These are phyloP conservation scores for Sphenostylis stenocarpa DNA, from an alignment of 306 rosid genomes.

Conservation along the genomic window DNA sequence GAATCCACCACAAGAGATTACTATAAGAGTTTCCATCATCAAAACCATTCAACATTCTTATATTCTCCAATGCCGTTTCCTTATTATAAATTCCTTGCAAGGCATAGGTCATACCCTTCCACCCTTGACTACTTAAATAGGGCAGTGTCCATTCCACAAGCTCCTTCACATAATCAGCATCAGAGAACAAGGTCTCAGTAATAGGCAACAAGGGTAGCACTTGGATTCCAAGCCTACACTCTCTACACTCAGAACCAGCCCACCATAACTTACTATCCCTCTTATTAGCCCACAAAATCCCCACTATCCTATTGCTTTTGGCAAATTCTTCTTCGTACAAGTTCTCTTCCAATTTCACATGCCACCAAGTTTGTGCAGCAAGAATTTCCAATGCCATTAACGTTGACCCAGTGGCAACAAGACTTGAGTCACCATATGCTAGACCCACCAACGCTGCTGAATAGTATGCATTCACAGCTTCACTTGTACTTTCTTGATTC, in stretches of 20 bases:
- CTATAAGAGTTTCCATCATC: slow-evolving; percentile 86
- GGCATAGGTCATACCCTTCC: slow-evolving; percentile 90
- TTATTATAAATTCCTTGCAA: slow-evolving; percentile 73
- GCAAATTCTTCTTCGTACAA: slow-evolving; percentile 61
- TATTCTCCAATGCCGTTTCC: slow-evolving; percentile 53
- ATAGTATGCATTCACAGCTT: slow-evolving; percentile 84
- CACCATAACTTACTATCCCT: slow-evolving; percentile 86
- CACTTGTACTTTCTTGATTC: slow-evolving; percentile 89
- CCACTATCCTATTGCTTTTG: slow-evolving; percentile 58
- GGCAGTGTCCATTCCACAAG: slow-evolving; percentile 82
- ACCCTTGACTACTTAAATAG: slow-evolving; percentile 66
- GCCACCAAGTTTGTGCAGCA: slow-evolving; percentile 92
- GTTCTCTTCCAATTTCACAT: slow-evolving; percentile 49
- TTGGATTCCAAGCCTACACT: slow-evolving; percentile 81
- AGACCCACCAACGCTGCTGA: slow-evolving; percentile 80
- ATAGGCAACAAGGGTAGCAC: slow-evolving; percentile 72
- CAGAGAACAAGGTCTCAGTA: slow-evolving; percentile 64
- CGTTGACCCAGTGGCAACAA: slow-evolving; percentile 61
- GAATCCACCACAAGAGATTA: slow-evolving; percentile 95
- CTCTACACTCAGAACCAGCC: slow-evolving; percentile 73
- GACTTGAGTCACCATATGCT: slow-evolving; percentile 68
- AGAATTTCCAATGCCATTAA: slow-evolving; percentile 64
- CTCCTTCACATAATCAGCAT: slow-evolving; percentile 58
- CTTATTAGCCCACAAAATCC: slow-evolving; percentile 79
- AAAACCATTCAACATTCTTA: slow-evolving; percentile 55